A percentile compares a stretch with the other conserved stretches of the same genome.
phyloP scores from a whole-genome alignment of 495 filamentous ascomycete genomes.

The Penicillium pancosmium region DNA sequence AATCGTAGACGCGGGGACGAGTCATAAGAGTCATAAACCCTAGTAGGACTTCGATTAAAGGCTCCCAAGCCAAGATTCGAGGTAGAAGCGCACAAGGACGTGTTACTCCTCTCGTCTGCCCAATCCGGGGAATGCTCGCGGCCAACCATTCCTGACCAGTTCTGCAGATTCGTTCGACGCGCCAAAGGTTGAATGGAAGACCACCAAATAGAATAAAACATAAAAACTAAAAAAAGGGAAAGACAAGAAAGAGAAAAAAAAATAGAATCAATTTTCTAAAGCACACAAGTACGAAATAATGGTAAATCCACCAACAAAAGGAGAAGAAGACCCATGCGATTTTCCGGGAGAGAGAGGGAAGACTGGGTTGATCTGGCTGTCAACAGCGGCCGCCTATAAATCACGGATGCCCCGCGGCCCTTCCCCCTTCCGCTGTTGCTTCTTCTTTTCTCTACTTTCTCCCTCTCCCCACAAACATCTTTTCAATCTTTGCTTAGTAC shows the following conservation, averaged over 20 bases:
- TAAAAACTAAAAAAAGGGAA: constrained; percentile 9
- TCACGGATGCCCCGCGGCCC: constrained; percentile 52
- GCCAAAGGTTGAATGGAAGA: neutral
- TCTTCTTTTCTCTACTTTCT: constrained; percentile 20
- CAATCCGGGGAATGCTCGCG: constrained; percentile 22
- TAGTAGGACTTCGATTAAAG: neutral
- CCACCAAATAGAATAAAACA: too few relatives aligned
- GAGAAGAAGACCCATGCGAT: too few relatives aligned
- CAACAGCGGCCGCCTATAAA: constrained; percentile 55
- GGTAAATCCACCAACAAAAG: too few relatives aligned
- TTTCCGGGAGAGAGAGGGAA: neutral
- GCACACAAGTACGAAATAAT: too few relatives aligned
- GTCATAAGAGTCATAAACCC: too few relatives aligned
- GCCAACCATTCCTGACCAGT: constrained; percentile 13
- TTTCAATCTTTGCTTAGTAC: neutral
- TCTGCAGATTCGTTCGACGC: neutral
- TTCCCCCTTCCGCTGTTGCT: constrained; percentile 44
- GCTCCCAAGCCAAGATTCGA: neutral
- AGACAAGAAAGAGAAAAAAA: constrained; percentile 18
- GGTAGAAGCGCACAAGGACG: constrained; percentile 12
- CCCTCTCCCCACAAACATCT: constrained; percentile 22
- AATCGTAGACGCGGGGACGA: too few relatives aligned
- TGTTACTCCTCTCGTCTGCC: constrained; percentile 16
- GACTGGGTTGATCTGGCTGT: constrained; percentile 44
- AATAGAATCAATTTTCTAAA: neutral